Base-by-base conservation (phyloP, 2,329 filamentous ascomycete genomes). In the Aureobasidium sp. region DNA sequence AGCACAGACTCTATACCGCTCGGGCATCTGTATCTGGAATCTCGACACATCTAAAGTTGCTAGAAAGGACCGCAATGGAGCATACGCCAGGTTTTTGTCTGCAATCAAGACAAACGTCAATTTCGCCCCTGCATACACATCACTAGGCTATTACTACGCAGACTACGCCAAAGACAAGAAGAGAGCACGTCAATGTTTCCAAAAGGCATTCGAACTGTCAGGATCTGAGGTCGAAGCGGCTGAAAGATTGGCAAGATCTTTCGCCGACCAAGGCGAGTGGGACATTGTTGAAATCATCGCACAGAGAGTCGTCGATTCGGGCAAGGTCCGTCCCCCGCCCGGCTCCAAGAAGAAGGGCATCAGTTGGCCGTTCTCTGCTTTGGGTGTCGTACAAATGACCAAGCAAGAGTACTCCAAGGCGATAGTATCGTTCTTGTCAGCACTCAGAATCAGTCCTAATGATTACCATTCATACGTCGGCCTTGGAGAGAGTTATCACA, bases 391-490 rank as follows among this genome's bases (percentile, higher is more conserved):
- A 1, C 89, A 97, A 67, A 79, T 97, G 66, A 96, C 95, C 70
- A 93, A 89, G 66, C 89, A 94, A 65, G 89, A 95, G 56, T 97
- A 91, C 62, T 75, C 84, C 60, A 86, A 88, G 65, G 90, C 90
- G 30, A 90, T 97, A 51, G 84, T 91, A 7, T 95, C 89, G 0
- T 98, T 97, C 67, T 87, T 97, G 63, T 83, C 88, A 1, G 90
- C 93, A 10, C 74, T 98, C 29, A 79, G 91, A 50, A 87, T 95
- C 42, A 81, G 83, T 2, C 89, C 90, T 0, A 75, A 84, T 37
- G 89, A 97, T 68, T 97, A 97, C 64, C 86, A 98, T 70, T 95
- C 88, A 0, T 98, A 91, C 82, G 87, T 98, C 21, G 93, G 93
- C 1, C 77, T 98, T 1, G 93, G 91, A n/a, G 93, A 98, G 71